Evolutionary conservation across 2,329 filamentous ascomycete species (phyloP).

Genomic region (Diplodia intermedia): DNA sequence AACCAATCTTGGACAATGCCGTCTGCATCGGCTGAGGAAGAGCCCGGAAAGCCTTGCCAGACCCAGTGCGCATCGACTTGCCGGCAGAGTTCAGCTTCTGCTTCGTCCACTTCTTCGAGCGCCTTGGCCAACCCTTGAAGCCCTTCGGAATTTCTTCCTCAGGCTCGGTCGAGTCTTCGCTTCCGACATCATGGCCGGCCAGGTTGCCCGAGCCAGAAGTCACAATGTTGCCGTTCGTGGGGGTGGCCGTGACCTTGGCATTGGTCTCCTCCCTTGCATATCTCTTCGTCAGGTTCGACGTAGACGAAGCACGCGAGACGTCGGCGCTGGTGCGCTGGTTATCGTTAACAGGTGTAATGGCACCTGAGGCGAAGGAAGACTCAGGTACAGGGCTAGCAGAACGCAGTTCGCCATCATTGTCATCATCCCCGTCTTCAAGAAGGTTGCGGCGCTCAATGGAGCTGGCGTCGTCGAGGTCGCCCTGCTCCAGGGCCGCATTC

Average conservation of each 20-base stretch:
- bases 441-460: slow-evolving; percentile 44
- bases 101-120: slow-evolving; percentile 34
- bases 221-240: slow-evolving; percentile 57
- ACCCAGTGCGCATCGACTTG: slow-evolving; percentile 42
- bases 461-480: slow-evolving; percentile 63
- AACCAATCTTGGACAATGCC: slow-evolving; percentile 52
- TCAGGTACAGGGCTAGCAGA: slow-evolving; percentile 35
- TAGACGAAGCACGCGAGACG: slow-evolving; percentile 36
- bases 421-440: slow-evolving; percentile 48
- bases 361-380: slow-evolving; percentile 57
- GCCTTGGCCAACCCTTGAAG: slow-evolving; percentile 45
- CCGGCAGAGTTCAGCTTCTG: slow-evolving; percentile 37
- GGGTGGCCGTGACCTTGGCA: slow-evolving; percentile 48
- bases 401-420: slow-evolving; percentile 34
- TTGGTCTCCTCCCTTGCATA: slow-evolving; percentile 45
- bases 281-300: slow-evolving; percentile 49
- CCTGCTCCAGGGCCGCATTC: slow-evolving; percentile 51
- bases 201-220: slow-evolving; percentile 49
- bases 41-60: slow-evolving; percentile 52
- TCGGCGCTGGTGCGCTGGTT: slow-evolving; percentile 34
- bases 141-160: slow-evolving; percentile 40
- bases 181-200: slow-evolving; percentile 42
- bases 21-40: slow-evolving; percentile 63
- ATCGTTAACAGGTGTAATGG: slow-evolving; percentile 50
- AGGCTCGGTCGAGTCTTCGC: slow-evolving; percentile 26